phyloP scores from a whole-genome alignment of 495 filamentous ascomycete genomes.

The Glutinoglossum americanum region DNA sequence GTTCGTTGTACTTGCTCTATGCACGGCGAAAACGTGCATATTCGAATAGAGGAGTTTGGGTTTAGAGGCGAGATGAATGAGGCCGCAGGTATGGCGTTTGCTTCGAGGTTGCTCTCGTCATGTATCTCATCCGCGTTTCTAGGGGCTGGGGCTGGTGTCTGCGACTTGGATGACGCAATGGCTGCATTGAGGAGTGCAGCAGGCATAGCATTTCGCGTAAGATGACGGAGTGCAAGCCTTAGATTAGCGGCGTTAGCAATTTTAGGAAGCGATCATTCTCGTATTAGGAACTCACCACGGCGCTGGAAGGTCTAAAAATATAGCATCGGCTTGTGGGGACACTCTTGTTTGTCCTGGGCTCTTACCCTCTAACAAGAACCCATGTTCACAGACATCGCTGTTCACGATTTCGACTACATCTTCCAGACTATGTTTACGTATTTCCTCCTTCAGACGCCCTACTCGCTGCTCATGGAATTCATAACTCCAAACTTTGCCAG shows the following conservation, averaged over 20 bases:
- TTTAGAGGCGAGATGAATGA: conserved; percentile 45
- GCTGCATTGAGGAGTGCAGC: not conserved
- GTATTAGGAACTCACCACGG: conserved; percentile 35
- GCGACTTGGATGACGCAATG: not conserved
- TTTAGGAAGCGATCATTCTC: not conserved
- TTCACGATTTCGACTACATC: conserved; percentile 61
- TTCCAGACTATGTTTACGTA: conserved; percentile 50
- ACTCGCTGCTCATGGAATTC: conserved; percentile 75
- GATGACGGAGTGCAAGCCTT: conserved; percentile 58
- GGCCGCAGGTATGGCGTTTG: not conserved
- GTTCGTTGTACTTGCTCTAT: conserved; percentile 87
- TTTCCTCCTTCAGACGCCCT: conserved; percentile 47
- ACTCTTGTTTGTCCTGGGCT: conserved; percentile 10
- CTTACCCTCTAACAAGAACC: conserved; percentile 35
- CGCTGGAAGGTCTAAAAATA: conserved; percentile 86
- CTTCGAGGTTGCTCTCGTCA: not conserved
- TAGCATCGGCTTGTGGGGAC: conserved; percentile 46
- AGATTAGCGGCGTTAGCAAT: not conserved
- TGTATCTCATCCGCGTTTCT: not conserved
- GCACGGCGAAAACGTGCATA: conserved; percentile 92
- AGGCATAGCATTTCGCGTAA: conserved; percentile 35
- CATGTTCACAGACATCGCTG: conserved; percentile 75
- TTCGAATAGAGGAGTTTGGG: conserved; percentile 36
- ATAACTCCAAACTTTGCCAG: conserved; percentile 75
- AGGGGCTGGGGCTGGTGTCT: not conserved